Evolutionary conservation across 2,329 filamentous ascomycete species (phyloP).

Genomic region (Colletotrichum filicis): DNA sequence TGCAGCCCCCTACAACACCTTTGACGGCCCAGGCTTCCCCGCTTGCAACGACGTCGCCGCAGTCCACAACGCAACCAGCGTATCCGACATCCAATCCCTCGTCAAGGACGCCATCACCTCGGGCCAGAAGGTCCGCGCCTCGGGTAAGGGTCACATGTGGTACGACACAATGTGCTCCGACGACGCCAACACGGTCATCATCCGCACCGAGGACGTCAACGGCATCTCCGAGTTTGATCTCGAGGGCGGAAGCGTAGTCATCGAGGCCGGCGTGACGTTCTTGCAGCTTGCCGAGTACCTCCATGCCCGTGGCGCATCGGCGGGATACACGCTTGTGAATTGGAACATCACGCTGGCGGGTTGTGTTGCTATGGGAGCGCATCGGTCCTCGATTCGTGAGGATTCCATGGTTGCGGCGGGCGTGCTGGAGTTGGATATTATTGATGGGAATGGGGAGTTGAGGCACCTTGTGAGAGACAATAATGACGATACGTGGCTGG

Average conservation of each 20-base stretch:
- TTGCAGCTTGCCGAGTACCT: slow-evolving; percentile 62
- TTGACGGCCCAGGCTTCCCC: slow-evolving; percentile 59
- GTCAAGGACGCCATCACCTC: slow-evolving; percentile 52
- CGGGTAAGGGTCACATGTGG: slow-evolving; percentile 63
- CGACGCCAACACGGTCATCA: slow-evolving; percentile 56
- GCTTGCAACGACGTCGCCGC: slow-evolving; percentile 58
- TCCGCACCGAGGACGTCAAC: slow-evolving; percentile 57
- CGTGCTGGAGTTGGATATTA: slow-evolving; percentile 58
- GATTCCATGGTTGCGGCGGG: slow-evolving; percentile 62
- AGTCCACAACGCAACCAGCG: slow-evolving; percentile 55
- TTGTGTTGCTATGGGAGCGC: slow-evolving; percentile 63
- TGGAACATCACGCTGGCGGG: slow-evolving; percentile 65
- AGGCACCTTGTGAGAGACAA: slow-evolving; percentile 54
- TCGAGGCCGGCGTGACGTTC: slow-evolving; percentile 64
- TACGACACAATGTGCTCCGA: slow-evolving; percentile 66
- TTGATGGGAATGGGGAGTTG: slow-evolving; percentile 58
- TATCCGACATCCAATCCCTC: slow-evolving; percentile 54
- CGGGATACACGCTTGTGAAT: slow-evolving; percentile 63
- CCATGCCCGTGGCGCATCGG: slow-evolving; percentile 55
- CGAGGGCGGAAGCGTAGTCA: slow-evolving; percentile 55
- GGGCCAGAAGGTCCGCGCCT: slow-evolving; percentile 56
- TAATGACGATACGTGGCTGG: slow-evolving; percentile 59
- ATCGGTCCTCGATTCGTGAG: slow-evolving; percentile 58
- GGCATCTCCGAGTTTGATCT: slow-evolving; percentile 57
- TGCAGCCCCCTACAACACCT: slow-evolving; percentile 57